Conservation (phyloP, 164 flowering plant genomes). For the Tetracentron sinense region DNA sequence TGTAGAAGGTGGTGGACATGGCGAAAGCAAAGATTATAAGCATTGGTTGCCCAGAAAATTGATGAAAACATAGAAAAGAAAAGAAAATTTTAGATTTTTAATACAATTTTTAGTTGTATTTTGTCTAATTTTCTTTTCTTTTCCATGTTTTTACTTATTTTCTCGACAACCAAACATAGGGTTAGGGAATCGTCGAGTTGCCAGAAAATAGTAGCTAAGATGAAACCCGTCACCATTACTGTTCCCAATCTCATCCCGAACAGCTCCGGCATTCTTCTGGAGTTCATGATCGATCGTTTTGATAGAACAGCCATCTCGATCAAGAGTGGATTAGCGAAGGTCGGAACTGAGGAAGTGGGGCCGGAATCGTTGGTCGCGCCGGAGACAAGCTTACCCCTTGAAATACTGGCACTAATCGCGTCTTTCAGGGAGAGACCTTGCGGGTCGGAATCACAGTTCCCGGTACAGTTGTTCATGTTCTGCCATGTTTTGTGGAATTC, state of each 20-base stretch:
- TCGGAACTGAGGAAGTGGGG: slow-evolving; percentile 34
- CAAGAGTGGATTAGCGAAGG: slow-evolving; percentile 47
- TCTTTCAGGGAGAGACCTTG: neutral
- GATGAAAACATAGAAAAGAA: no score
- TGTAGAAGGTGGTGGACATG: slow-evolving; percentile 59
- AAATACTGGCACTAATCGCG: no score
- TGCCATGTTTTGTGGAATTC: no score
- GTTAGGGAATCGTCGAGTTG: slow-evolving; percentile 44
- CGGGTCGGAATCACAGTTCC: neutral
- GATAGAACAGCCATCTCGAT: slow-evolving; percentile 34
- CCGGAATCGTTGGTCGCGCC: neutral
- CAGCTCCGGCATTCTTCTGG: slow-evolving; percentile 40
- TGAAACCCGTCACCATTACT: slow-evolving; percentile 43
- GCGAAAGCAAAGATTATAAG: slow-evolving; percentile 60
- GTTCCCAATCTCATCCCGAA: slow-evolving; percentile 47
- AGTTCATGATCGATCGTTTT: slow-evolving; percentile 31
- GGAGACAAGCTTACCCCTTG: no score
- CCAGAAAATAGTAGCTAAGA: slow-evolving; percentile 52
- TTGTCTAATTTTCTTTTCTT: no score
- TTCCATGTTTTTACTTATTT: no score
- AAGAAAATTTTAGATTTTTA: no score
- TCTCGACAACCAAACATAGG: no score
- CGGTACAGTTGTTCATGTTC: no score
- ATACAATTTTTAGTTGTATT: no score
- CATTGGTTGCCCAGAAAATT: no score